These are phyloP conservation scores for Exophiala sp. DNA, from an alignment of 2,329 filamentous ascomycete genomes.

Conservation along the genomic window DNA sequence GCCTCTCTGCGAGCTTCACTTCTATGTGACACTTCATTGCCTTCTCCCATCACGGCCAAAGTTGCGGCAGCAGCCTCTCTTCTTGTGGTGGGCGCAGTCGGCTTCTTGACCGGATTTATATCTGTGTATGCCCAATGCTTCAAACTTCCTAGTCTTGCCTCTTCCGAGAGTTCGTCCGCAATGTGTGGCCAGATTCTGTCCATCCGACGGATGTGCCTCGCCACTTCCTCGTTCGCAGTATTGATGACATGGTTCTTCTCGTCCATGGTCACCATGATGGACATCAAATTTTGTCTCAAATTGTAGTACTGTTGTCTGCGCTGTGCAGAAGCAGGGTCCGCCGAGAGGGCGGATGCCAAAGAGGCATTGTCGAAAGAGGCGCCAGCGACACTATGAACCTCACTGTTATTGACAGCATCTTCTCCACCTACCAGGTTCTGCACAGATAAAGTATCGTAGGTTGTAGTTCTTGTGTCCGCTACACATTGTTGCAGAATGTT, in stretches of 20 bases:
- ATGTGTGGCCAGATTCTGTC: conserved; percentile 85
- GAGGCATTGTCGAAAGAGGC: conserved; percentile 24
- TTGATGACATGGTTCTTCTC: conserved; percentile 97
- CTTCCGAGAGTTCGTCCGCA: conserved; percentile 85
- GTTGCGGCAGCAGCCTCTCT: conserved; percentile 60
- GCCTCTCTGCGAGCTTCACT: conserved; percentile 84
- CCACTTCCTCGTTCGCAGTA: conserved; percentile 84
- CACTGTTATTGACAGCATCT: conserved; percentile 18
- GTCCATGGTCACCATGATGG: conserved; percentile 85
- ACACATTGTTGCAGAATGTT: conserved; percentile 60
- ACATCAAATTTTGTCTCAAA: conserved; percentile 71
- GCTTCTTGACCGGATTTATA: conserved; percentile 63
- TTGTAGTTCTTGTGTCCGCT: conserved; percentile 13
- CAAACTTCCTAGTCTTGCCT: conserved; percentile 86
- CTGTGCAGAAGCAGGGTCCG: conserved; percentile 16
- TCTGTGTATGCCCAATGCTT: conserved; percentile 95
- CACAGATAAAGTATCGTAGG: conserved; percentile 4
- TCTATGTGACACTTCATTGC: conserved; percentile 77
- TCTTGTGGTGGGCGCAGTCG: conserved; percentile 50
- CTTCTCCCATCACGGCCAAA: conserved; percentile 52
- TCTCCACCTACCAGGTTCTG: conserved; percentile 17
- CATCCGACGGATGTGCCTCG: conserved; percentile 78
- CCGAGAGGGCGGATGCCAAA: conserved; percentile 18
- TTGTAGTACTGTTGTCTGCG: conserved; percentile 71
- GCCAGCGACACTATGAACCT: conserved; percentile 22